Evolutionary conservation across 1,284 basidiomycete species (phyloP).

Genomic region (Golubevia pallescens): DNA sequence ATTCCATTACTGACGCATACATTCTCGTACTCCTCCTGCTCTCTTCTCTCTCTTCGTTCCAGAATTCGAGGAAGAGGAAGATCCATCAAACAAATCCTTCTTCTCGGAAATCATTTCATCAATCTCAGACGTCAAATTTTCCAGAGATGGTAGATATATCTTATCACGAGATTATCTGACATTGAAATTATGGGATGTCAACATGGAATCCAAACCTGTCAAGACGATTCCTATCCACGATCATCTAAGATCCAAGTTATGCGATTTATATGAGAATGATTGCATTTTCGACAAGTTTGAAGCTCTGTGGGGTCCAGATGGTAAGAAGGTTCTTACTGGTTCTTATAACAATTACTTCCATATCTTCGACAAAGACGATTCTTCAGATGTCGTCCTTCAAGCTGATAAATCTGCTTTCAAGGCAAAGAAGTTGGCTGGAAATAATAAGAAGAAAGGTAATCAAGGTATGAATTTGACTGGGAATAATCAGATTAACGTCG

Average conservation of each 20-base stretch:
- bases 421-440: constrained; percentile 77
- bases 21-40: background rate
- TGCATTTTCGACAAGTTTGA: constrained; percentile 99
- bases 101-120: constrained; percentile 99
- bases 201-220: constrained; percentile 95
- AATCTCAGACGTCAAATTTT: constrained; percentile 99
- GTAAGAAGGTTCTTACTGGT: constrained; percentile 76
- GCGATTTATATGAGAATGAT: constrained; percentile 99
- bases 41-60: background rate
- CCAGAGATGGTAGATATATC: constrained; percentile 94
- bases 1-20: no score
- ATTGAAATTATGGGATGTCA: constrained; percentile 99
- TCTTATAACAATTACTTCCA: constrained; percentile 99
- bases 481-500: constrained; percentile 38
- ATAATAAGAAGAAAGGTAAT: no score
- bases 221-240: constrained; percentile 99
- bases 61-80: constrained; percentile 79
- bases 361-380: constrained; percentile 91
- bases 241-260: constrained; percentile 93
- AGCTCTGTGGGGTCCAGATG: constrained; percentile 60
- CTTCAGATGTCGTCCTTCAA: constrained; percentile 86
- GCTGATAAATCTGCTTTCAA: constrained; percentile 99
- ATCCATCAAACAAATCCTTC: constrained; percentile 95
- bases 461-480: no score
- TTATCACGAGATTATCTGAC: constrained; percentile 96